phyloP scores from a whole-genome alignment of 2,329 filamentous ascomycete genomes.

The Tolypocladium guangdongense region DNA sequence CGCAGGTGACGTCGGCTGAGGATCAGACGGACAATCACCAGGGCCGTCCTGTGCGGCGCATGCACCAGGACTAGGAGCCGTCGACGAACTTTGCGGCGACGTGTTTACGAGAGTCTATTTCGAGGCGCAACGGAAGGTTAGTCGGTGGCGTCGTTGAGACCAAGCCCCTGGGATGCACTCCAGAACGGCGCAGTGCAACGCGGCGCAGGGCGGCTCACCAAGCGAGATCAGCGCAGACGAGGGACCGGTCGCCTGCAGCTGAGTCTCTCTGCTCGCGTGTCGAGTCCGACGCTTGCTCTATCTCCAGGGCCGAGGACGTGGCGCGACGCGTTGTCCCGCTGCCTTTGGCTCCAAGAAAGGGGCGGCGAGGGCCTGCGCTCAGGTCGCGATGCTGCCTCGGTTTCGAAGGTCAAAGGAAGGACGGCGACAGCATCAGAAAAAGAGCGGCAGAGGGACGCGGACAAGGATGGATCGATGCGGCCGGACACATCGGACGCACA shows the following conservation, averaged over 20 bases:
- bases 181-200: not conserved
- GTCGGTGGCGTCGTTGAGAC: conserved; percentile 6
- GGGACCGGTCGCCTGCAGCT: conserved; percentile 45
- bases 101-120: conserved; percentile 36
- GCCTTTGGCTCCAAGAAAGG: not conserved
- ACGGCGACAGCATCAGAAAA: conserved; percentile 16
- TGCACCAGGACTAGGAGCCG: conserved; percentile 47
- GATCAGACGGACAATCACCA: conserved; percentile 24
- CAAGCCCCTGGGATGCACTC: not conserved
- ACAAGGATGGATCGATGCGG: conserved; percentile 14
- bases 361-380: not conserved
- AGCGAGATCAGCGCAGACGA: conserved; percentile 55
- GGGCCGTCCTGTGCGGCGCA: conserved; percentile 44
- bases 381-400: conserved; percentile 5
- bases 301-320: conserved; percentile 5
- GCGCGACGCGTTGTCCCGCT: conserved; percentile 21
- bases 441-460: conserved; percentile 11
- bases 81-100: conserved; percentile 40
- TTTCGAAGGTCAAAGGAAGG: conserved; percentile 11
- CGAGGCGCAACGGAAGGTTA: conserved; percentile 10
- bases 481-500: conserved; percentile 19
- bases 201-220: conserved; percentile 27
- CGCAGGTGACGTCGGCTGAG: conserved; percentile 40
- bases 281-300: conserved; percentile 7
- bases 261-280: conserved; percentile 33